Percentiles rank a stretch among this genome's conserved stretches.
Evolutionary conservation across 2,329 filamentous ascomycete genomes (phyloP).

Genomic region (Penicillium sp.): DNA sequence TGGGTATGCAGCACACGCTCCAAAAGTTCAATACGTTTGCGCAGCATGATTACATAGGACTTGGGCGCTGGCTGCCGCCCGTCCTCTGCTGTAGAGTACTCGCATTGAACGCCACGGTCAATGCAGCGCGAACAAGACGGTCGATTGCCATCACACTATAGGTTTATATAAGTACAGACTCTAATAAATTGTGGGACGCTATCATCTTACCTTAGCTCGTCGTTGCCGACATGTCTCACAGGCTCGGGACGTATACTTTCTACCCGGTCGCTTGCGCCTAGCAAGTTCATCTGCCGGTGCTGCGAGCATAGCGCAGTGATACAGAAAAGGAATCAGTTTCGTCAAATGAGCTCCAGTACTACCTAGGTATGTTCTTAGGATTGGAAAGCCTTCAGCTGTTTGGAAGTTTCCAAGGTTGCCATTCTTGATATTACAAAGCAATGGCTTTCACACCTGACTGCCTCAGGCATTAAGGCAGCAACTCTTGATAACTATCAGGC

Average conservation of each 20-base stretch:
- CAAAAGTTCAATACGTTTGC: conserved; percentile 32
- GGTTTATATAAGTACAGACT: not conserved
- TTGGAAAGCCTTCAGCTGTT: not conserved
- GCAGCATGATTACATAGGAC: conserved; percentile 36
- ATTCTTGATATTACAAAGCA: conserved; percentile 9
- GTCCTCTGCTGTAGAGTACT: conserved; percentile 33
- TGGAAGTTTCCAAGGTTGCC: not conserved
- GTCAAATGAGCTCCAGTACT: not conserved
- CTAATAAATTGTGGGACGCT: not conserved
- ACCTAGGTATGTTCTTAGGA: not conserved
- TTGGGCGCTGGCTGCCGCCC: conserved; percentile 36
- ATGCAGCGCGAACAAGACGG: conserved; percentile 36
- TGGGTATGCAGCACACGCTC: conserved; percentile 30
- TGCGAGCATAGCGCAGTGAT: conserved; percentile 3
- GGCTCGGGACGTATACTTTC: conserved; percentile 31
- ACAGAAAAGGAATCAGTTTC: not conserved
- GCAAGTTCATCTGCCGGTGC: conserved; percentile 11
- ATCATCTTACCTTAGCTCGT: conserved; percentile 32
- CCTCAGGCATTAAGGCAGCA: not conserved
- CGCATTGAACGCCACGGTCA: conserved; percentile 29
- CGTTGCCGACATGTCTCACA: conserved; percentile 40
- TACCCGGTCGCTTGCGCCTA: conserved; percentile 15
- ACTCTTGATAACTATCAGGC: no score
- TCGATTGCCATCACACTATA: conserved; percentile 33
- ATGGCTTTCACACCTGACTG: not conserved